Percentiles rank a stretch among this genome's conserved stretches.
Conservation (phyloP, 768 basidiomycete genomes). For the Amanita pseudoporphyria region DNA sequence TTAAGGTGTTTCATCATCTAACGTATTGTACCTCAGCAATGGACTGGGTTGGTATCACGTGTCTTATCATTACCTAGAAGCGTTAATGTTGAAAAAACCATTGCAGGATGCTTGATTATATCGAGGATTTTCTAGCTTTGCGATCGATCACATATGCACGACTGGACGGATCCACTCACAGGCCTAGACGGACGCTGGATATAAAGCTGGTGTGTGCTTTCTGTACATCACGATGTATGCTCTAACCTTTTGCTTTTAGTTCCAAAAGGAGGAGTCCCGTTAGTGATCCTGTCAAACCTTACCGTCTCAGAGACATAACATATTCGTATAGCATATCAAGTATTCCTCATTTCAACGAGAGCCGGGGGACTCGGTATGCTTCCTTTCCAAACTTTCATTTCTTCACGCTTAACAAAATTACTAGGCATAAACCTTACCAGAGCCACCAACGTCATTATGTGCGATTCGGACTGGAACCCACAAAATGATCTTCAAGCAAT, state of each 20-base stretch:
- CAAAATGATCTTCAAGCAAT: constrained; percentile 83
- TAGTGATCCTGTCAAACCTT: constrained; percentile 13
- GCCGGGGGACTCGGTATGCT: constrained; percentile 58
- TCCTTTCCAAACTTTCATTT: not conserved
- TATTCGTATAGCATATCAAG: constrained; percentile 40
- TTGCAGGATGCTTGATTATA: constrained; percentile 52
- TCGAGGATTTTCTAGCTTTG: constrained; percentile 59
- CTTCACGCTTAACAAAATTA: not conserved
- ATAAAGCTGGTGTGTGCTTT: constrained; percentile 38
- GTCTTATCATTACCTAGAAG: not conserved
- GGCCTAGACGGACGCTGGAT: constrained; percentile 47
- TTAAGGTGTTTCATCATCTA: not conserved
- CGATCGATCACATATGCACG: constrained; percentile 52
- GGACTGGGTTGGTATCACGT: constrained; percentile 25
- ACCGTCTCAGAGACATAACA: not conserved
- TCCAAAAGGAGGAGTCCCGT: constrained; percentile 52
- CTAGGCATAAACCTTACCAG: constrained; percentile 77
- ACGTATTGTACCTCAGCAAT: constrained; percentile 33
- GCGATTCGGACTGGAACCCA: constrained; percentile 62
- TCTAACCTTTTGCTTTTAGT: constrained; percentile 21
- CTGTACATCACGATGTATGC: not conserved
- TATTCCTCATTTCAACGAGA: constrained; percentile 61
- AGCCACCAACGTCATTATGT: constrained; percentile 74
- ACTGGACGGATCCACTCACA: constrained; percentile 44
- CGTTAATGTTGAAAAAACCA: not conserved